Base-by-base conservation (phyloP, 2,329 filamentous ascomycete species). In the Lasiodiplodia sp. region DNA sequence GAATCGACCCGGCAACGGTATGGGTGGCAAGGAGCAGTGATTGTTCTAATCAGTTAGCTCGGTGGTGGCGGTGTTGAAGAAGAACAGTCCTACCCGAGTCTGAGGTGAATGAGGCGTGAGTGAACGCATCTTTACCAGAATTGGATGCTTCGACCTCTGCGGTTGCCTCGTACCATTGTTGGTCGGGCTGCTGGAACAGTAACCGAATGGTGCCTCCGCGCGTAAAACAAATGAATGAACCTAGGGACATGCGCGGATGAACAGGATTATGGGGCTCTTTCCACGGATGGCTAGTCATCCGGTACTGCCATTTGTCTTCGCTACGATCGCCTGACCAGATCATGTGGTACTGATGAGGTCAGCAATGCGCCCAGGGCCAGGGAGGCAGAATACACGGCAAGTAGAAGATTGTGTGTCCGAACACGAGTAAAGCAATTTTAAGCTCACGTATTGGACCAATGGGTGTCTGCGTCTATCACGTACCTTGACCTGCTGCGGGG, bases 161-260 rank as follows among this genome's bases (percentile, higher is more conserved):
- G 3, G 86, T 87, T 0, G 88, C 87, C 75, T 96, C 92, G 70
- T 90, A 87, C 81, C 93, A 90, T 73, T 88, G 88, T 68, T 85
- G 87, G 77, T 89, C 93, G 53, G 88, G 89, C 71, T 94, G 92
- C 51, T 92, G 88, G 81, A 91, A 97, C 60, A 94, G 86, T 74
- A 97, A 84, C 74, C 90, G 91, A 67, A 97, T 83, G 58, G 88
- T 81, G 8, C 92, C 93, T 72, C 89, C 89, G 55, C 89, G 87
- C 37, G 92, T 96, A 66, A 97, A 86, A 71, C 90, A 92, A 14
- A 97, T 80, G 53, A 97, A 80, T 0, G 92, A 91, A 60, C 91
- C 91, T 28, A 60, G 53, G n/a, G 65, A 67, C 65, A 60, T n/a
- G 7, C 64, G 64, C 31, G 52, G 40, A 44, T 52, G 55, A 14